Base-by-base conservation (phyloP, 2,329 filamentous ascomycete species). In the Ophiostoma sp. region DNA sequence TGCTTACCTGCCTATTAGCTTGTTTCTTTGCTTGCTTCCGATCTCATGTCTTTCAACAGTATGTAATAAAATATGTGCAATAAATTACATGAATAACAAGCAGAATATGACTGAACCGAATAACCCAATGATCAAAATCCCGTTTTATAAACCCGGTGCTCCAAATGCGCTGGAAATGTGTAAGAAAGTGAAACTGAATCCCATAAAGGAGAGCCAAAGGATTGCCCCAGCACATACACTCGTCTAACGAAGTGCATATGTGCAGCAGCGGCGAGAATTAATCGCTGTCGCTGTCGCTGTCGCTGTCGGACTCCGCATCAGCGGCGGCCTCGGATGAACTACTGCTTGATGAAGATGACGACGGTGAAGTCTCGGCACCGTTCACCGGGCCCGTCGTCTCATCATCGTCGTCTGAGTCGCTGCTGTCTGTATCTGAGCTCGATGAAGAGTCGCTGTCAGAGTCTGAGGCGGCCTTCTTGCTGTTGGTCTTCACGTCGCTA, bases 261-360 rank as follows among this genome's bases (percentile, higher is more conserved):
- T 47, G 45, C 45, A 47, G 12, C 14, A 16, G 5, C 45, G 5
- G n/a, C 45, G 45, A 14, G 16, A 42, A 12, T 41, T 64, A 64
- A 41, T 64, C 62, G 40, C 60, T 64, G 60, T 64, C 60, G 41
- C 62, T 64, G 41, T 64, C 62, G 38, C 60, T 63, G 60, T 42
- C 60, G 38, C 60, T 63, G 60, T 63, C 60, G 14, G 49, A 47
- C 14, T 12, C 9, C 49, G 7, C 11, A 12, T 38, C 27, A 0
- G 14, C 27, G 9, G 12, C 27, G 27, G 55, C 12, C 27, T 60
- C 27, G 8, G 55, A 38, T 3, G 55, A 60, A 11, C 55, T 60
- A 6, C 55, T 60, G 49, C 49, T 55, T 14, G 47, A 18, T 3
- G 49, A 55, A 9, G 49, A 5, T 18, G 49, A 55, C 18, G 49